These are phyloP conservation scores for Globisporangium polare DNA, from an alignment of 352 stramenopile species.

Conservation along the genomic window DNA sequence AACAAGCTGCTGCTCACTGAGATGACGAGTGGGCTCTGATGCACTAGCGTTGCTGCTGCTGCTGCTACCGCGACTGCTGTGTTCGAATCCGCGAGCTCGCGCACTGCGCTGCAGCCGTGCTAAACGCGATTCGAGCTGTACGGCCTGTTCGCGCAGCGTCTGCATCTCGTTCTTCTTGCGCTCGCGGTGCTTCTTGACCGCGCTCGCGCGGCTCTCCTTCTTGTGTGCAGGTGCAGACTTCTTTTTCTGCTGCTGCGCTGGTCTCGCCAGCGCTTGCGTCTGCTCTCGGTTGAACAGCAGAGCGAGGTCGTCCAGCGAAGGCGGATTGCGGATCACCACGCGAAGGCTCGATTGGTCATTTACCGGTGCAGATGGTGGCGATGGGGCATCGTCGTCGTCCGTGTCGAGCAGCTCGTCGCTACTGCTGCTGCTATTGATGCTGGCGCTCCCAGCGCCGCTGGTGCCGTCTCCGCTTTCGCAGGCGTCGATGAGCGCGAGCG, in stretches of 20 bases:
- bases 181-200: conserved; percentile 1
- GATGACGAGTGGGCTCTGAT: neutral
- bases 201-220: neutral
- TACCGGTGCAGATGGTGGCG: neutral
- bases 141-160: neutral
- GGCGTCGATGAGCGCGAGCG: conserved; percentile 15
- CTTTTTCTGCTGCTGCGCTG: too few relatives aligned
- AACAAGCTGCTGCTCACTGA: neutral
- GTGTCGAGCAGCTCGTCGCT: neutral
- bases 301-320: neutral
- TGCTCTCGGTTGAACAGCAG: neutral
- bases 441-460: neutral
- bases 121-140: conserved; percentile 2
- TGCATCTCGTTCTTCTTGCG: conserved; percentile 8
- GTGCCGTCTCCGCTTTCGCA: neutral
- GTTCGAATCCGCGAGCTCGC: neutral
- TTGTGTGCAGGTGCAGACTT: neutral
- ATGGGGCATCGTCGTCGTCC: neutral
- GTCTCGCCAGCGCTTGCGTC: neutral
- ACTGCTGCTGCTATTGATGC: neutral
- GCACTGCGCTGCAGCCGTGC: neutral
- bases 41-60: too few relatives aligned
- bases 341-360: conserved; percentile 3
- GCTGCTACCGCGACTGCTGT: neutral
- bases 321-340: conserved; percentile 7